A percentile compares a stretch with the other conserved stretches of the same genome.
Conservation (phyloP, 2,329 filamentous ascomycete genomes). For the Penicillium brasilianum region DNA sequence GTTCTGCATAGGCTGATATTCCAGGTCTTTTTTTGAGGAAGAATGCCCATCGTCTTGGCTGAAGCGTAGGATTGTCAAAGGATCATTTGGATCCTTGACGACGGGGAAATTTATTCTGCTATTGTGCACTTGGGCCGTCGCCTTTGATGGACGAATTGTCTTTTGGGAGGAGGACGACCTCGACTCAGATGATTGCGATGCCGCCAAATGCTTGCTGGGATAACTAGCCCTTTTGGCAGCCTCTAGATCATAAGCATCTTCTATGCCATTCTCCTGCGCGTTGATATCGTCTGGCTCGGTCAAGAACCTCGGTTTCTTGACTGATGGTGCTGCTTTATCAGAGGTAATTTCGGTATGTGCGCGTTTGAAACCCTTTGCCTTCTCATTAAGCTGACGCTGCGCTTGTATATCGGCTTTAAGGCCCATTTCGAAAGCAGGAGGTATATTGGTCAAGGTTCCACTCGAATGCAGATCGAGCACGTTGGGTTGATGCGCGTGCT, state of each 20-base stretch:
- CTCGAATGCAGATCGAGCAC: background rate
- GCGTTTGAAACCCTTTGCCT: constrained; percentile 11
- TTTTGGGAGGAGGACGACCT: constrained; percentile 32
- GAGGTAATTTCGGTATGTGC: background rate
- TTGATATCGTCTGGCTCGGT: constrained; percentile 3
- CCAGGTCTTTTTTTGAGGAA: constrained; percentile 51
- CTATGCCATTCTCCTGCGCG: background rate
- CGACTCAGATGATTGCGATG: constrained; percentile 24
- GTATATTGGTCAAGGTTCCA: background rate
- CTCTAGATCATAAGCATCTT: background rate
- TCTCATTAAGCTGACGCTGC: background rate
- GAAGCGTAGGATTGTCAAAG: constrained; percentile 65
- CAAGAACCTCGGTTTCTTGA: constrained; percentile 26
- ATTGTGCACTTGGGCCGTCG: constrained; percentile 37
- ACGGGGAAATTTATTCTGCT: constrained; percentile 69
- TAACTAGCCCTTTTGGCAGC: constrained; percentile 1
- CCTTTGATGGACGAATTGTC: constrained; percentile 32
- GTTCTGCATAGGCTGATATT: constrained; percentile 22
- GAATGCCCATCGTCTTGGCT: constrained; percentile 66
- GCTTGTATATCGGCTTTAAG: background rate
- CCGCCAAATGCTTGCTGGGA: constrained; percentile 1
- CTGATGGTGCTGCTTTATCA: background rate
- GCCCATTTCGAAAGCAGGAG: background rate
- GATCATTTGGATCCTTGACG: constrained; percentile 76
- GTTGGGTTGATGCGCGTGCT: background rate